Conservation (phyloP, 305 asterid species). For the Withania somnifera region DNA sequence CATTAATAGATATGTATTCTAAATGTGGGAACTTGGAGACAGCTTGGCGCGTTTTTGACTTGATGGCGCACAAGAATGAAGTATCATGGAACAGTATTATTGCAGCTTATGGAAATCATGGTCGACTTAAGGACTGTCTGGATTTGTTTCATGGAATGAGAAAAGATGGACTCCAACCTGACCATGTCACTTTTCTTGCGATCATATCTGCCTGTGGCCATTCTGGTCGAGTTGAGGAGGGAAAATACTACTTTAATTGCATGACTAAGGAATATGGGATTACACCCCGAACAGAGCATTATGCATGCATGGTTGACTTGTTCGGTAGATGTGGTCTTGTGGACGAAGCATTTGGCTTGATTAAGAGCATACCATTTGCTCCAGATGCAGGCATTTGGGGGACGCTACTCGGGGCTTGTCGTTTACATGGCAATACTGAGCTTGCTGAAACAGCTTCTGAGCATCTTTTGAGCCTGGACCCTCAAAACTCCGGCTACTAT, state of each 20-base stretch:
- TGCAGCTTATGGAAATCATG: slow-evolving; percentile 80
- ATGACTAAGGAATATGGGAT: slow-evolving; percentile 46
- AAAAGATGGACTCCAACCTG: slow-evolving; percentile 47
- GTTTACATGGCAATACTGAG: slow-evolving; percentile 59
- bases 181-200: slow-evolving; percentile 67
- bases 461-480: slow-evolving; percentile 52
- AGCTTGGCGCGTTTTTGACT: slow-evolving; percentile 47
- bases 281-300: slow-evolving; percentile 59
- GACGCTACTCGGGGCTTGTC: slow-evolving; percentile 65
- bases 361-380: slow-evolving; percentile 48
- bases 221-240: slow-evolving; percentile 62
- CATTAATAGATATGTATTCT: slow-evolving; percentile 69
- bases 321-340: slow-evolving; percentile 60
- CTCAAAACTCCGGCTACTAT: slow-evolving; percentile 80
- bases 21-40: slow-evolving; percentile 57
- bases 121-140: slow-evolving; percentile 33
- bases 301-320: slow-evolving; percentile 71
- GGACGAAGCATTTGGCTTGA: slow-evolving; percentile 37
- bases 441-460: slow-evolving; percentile 70
- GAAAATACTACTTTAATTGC: slow-evolving; percentile 33
- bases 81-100: slow-evolving; percentile 92
- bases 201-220: slow-evolving; percentile 73
- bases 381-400: slow-evolving; percentile 95
- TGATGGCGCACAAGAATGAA: slow-evolving; percentile 46
- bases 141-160: slow-evolving; percentile 42